Conservation (phyloP, 805 yeast genomes). For the Starmera quercuum region DNA sequence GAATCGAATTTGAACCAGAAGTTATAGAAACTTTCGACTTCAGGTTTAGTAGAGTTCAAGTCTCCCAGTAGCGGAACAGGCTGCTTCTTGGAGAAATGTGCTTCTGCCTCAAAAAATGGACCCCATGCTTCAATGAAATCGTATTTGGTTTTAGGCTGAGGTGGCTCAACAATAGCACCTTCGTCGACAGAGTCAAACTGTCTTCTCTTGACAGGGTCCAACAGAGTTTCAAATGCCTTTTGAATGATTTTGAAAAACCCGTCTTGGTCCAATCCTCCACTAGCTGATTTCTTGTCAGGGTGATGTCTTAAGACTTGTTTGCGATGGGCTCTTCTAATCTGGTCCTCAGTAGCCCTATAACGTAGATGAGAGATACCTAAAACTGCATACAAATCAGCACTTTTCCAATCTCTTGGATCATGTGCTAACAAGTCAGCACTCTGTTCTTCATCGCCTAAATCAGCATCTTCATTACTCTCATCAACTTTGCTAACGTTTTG, state of each 20-base stretch:
- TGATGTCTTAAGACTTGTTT: conserved; percentile 94
- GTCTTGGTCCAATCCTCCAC: conserved; percentile 81
- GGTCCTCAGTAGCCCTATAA: conserved; percentile 86
- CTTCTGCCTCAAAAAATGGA: conserved; percentile 84
- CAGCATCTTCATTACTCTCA: conserved; percentile 40
- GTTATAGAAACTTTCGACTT: conserved; percentile 80
- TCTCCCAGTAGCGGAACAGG: conserved; percentile 84
- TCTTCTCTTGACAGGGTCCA: conserved; percentile 79
- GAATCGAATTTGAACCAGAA: conserved; percentile 95
- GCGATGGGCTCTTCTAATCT: conserved; percentile 94
- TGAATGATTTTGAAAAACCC: conserved; percentile 97
- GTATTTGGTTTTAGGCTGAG: conserved; percentile 53
- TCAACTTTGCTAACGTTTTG: conserved; percentile 70
- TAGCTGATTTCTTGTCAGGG: conserved; percentile 95
- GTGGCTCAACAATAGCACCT: conserved; percentile 78
- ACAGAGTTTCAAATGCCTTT: conserved; percentile 86
- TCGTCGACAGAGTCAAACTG: conserved; percentile 95
- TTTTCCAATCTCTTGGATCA: conserved; percentile 98
- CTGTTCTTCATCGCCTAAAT: conserved; percentile 71
- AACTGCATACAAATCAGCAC: conserved; percentile 93
- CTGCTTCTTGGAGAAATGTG: conserved; percentile 84
- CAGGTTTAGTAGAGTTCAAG: conserved; percentile 58
- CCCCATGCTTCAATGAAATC: conserved; percentile 92
- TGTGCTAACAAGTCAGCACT: conserved; percentile 63
- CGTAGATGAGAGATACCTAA: conserved; percentile 89